Percentiles rank a stretch among this genome's conserved stretches.
Evolutionary conservation across 2,329 filamentous ascomycete species (phyloP).

Genomic region (Colletotrichum sp.): DNA sequence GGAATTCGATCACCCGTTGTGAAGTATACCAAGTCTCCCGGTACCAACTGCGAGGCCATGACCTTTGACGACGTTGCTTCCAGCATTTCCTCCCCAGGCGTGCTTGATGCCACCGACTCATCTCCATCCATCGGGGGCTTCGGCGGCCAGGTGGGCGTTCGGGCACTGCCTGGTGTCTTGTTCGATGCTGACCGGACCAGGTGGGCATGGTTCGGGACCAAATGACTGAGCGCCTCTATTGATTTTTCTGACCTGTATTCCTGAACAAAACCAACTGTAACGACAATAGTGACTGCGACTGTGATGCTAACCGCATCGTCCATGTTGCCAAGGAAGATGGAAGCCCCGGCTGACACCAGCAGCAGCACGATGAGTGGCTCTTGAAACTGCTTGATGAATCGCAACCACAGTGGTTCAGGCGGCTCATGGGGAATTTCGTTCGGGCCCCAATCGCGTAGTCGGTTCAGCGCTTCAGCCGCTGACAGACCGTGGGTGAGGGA

Average conservation of each 20-base stretch:
- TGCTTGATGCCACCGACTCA: conserved; percentile 45
- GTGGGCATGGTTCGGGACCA: conserved; percentile 95
- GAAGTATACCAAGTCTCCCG: conserved; percentile 91
- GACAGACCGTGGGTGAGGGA: conserved; percentile 85
- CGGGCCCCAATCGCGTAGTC: conserved; percentile 80
- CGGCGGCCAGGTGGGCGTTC: conserved; percentile 52
- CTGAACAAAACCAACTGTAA: conserved; percentile 94
- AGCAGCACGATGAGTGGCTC: conserved; percentile 94
- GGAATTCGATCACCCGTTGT: conserved; percentile 96
- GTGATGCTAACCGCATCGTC: conserved; percentile 97
- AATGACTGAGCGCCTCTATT: conserved; percentile 88
- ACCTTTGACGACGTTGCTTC: conserved; percentile 83
- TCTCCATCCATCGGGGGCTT: conserved; percentile 49
- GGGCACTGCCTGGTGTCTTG: conserved; percentile 35
- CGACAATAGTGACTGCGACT: conserved; percentile 94
- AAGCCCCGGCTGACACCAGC: conserved; percentile 85
- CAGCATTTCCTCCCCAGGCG: conserved; percentile 66
- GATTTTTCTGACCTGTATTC: conserved; percentile 98
- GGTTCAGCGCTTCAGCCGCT: conserved; percentile 78
- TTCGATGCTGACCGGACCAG: conserved; percentile 72
- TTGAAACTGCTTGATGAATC: conserved; percentile 95
- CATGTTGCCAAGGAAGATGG: conserved; percentile 88
- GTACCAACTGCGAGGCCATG: conserved; percentile 85
- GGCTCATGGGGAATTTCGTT: conserved; percentile 96
- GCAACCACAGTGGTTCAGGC: conserved; percentile 91